phyloP scores from a whole-genome alignment of 1,139 yeast species.

The Saccharomyces hybrid region DNA sequence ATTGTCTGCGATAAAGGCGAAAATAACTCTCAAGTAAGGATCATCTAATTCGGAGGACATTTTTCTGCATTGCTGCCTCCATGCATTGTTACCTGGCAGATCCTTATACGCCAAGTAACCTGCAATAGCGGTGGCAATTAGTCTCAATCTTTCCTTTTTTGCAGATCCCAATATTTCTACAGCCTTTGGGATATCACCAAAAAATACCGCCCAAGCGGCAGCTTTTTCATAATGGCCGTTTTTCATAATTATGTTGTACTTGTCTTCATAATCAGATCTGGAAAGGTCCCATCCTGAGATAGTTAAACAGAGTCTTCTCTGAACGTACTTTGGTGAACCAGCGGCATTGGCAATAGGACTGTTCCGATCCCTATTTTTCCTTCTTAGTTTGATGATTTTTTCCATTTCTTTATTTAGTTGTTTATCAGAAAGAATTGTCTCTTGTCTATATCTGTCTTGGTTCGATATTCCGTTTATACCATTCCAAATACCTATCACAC shows the following conservation, averaged over 20 bases:
- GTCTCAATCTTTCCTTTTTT: constrained; percentile 43
- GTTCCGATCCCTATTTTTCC: constrained; percentile 20
- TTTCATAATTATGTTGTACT: constrained; percentile 49
- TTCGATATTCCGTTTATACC: constrained; percentile 58
- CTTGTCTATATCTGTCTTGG: constrained; percentile 43
- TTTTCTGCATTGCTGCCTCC: constrained; percentile 89
- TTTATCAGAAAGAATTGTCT: constrained; percentile 36
- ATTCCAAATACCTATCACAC: constrained; percentile 86
- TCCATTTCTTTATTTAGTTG: constrained; percentile 42
- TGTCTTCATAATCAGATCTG: constrained; percentile 64
- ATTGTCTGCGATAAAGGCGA: constrained; percentile 88
- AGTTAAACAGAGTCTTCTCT: constrained; percentile 71
- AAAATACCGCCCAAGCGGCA: constrained; percentile 97
- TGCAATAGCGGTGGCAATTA: constrained; percentile 91
- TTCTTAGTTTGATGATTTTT: constrained; percentile 30
- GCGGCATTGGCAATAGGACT: constrained; percentile 15
- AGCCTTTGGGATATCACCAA: constrained; percentile 79
- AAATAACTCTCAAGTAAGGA: constrained; percentile 85
- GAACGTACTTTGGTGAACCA: constrained; percentile 43
- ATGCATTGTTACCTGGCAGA: constrained; percentile 58
- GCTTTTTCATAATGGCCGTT: constrained; percentile 75
- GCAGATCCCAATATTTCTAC: constrained; percentile 56
- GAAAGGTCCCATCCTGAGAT: constrained; percentile 92
- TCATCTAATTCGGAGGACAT: constrained; percentile 82
- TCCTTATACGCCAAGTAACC: constrained; percentile 78